Base-by-base conservation (phyloP, 2,329 filamentous ascomycete species). In the Cadophora luteo-olivacea region DNA sequence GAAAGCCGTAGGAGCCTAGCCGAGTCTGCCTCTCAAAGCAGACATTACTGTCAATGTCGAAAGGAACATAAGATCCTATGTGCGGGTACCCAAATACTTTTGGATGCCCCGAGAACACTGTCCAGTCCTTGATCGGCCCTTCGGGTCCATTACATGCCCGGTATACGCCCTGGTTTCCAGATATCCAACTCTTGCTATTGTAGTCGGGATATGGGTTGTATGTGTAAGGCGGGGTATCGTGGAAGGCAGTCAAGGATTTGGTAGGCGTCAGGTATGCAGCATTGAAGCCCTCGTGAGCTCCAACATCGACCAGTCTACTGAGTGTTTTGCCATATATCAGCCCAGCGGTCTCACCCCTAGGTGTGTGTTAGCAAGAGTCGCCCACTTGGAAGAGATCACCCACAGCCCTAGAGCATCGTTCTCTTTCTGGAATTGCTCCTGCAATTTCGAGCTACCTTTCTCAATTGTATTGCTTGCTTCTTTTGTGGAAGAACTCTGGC, bases 141-240 rank as follows among this genome's bases (percentile, higher is more conserved):
- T 83, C 78, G 1, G 91, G 88, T 1, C 91, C 91, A 62, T 86
- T 81, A 77, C 92, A 94, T 1, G 89, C 79, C 6, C 87, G 83
- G 74, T 90, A 87, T 65, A 84, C 78, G 19, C 89, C 90, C 60
- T 85, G 82, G 71, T 85, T 85, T 36, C 80, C 78, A 60, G 81
- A 79, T 73, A 82, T 85, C 89, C 90, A 94, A 16, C 82, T 79
- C 3, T 82, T 80, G 62, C 84, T 85, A 75, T 92, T 91, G 80
- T 93, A 92, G 19, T 86, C 81, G 0, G 91, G 91, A 71, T 93
- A 94, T 0, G 92, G 92, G 68, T 89, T 84, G 79, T 92, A 93
- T 24, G 85, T 82, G 65, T 86, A 82, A 0, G 88, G 85, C 61
- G 82, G 79, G 54, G 84, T 80, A 14, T 79, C 76, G 64, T 76